Evolutionary conservation across 192 early-diverging fungal species (phyloP).

Genomic region (Spizellomyces sp.): DNA sequence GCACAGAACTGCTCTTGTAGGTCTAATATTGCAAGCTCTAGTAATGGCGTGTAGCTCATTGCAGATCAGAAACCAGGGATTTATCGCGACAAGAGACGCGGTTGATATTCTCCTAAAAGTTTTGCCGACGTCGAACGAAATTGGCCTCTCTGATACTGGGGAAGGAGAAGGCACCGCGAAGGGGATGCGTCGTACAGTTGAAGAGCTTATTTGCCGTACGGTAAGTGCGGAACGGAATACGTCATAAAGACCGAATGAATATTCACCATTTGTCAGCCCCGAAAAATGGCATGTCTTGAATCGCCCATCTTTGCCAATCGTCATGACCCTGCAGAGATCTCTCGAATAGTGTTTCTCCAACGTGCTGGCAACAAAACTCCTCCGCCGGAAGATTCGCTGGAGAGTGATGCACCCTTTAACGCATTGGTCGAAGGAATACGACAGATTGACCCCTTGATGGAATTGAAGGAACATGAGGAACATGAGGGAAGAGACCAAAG

Average conservation of each 20-base stretch:
- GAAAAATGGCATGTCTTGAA: neutral
- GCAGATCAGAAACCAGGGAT: too few relatives aligned
- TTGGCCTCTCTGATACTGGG: too few relatives aligned
- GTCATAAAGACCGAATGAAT: neutral
- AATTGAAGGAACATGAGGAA: neutral
- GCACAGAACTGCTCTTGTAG: too few relatives aligned
- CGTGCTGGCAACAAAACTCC: neutral
- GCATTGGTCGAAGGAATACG: constrained; percentile 12
- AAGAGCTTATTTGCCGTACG: neutral
- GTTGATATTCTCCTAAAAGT: too few relatives aligned
- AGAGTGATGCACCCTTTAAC: constrained; percentile 5
- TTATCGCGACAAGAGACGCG: too few relatives aligned
- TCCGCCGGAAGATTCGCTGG: constrained; percentile 1
- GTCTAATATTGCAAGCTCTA: too few relatives aligned
- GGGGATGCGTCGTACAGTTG: neutral
- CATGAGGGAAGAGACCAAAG: neutral
- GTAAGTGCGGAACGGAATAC: neutral
- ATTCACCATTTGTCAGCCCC: neutral
- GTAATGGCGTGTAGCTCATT: too few relatives aligned
- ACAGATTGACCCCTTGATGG: constrained; percentile 1
- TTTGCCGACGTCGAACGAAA: too few relatives aligned
- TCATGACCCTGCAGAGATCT: neutral
- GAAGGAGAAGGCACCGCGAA: too few relatives aligned
- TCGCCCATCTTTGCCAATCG: neutral
- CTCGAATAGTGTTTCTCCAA: neutral